Evolutionary conservation across 2,329 filamentous ascomycete genomes (phyloP), one percentile per base, ranked within the genome.

Genomic region (Cladosporium sphaerospermum): DNA sequence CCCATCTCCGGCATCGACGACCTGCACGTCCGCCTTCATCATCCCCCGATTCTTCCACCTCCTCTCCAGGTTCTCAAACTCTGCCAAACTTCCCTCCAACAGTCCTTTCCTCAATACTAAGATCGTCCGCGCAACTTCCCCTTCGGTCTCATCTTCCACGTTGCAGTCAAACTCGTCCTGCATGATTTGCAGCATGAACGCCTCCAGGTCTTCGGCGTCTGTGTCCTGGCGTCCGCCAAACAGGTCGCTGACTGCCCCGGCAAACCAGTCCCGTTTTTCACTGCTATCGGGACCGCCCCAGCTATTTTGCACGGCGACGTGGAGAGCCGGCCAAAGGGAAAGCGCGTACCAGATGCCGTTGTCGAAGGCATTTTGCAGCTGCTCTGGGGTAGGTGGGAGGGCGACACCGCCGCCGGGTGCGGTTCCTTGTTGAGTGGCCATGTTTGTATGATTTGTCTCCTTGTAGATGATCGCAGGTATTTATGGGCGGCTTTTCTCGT

Each of bases 211-310:
- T 58, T 86, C 83, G 14, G 80, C 74, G 61, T 96, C 87, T 9
- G 88, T 83, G 52, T 82, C 75, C 2, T 82, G 76, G 3, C 76
- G 72, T 9, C 75, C 71, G 14, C 64, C 75, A 62, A 96, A 86
- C 57, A 96, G 82, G 23, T 96, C 89, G 55, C 85, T 86, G 50
- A 97, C 78, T 41, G 87, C 88, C 58, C 90, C 91, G 48, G 88
- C 92, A 64, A 99, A 88, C 92, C 91, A 97, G 78, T 96, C 92
- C 64, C 92, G 87, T 76, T 97, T 97, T 71, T 95, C 89, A 56
- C 78, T 71, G 18, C 84, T 86, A 65, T 89, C 84, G 39, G 88
- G 83, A 2, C 92, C 93, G 63, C 92, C 93, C 86, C 91, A 96
- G 72, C 83, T 78, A 69, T 89, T 89, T 68, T 88, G 81, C 42